phyloP scores from a whole-genome alignment of 495 filamentous ascomycete species.

The Pyronema domesticum region DNA sequence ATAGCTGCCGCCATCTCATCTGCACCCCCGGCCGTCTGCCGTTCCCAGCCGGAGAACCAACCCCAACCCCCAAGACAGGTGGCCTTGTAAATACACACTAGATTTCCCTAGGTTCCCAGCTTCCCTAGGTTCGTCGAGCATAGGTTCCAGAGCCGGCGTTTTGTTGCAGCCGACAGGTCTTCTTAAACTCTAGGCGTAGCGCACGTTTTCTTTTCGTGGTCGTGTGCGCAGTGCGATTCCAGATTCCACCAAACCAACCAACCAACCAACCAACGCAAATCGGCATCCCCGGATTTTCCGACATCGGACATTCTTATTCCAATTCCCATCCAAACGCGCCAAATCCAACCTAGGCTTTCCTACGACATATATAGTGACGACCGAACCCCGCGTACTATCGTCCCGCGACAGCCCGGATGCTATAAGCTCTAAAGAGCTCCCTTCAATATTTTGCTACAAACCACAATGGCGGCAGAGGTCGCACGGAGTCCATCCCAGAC shows the following conservation, averaged over 20 bases:
- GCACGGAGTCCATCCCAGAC: slow-evolving; percentile 24
- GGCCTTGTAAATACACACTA: not conserved
- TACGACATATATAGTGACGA: not conserved
- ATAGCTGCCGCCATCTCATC: not conserved
- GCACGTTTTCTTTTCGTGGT: not conserved
- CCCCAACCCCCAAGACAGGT: not conserved
- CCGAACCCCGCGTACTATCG: no score
- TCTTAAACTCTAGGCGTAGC: not conserved
- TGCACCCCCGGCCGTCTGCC: not conserved
- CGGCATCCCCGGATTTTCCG: slow-evolving; percentile 5
- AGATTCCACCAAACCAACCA: not conserved
- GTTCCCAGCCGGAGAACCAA: not conserved
- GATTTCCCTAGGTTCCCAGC: not conserved
- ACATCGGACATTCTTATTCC: not conserved
- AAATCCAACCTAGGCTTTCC: not conserved
- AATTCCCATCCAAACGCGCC: not conserved
- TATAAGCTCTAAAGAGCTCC: no score
- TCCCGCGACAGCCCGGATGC: no score
- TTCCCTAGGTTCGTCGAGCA: no score
- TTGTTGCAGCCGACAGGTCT: not conserved
- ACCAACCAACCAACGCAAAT: not conserved
- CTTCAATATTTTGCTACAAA: not conserved
- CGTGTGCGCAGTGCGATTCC: not conserved
- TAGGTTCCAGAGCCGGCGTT: no score
- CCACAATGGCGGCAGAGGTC: slow-evolving; percentile 23